A percentile compares a stretch with the other conserved stretches of the same genome.
Evolutionary conservation across 306 rosid species (phyloP).

Genomic region (Gleditsia sinensis): DNA sequence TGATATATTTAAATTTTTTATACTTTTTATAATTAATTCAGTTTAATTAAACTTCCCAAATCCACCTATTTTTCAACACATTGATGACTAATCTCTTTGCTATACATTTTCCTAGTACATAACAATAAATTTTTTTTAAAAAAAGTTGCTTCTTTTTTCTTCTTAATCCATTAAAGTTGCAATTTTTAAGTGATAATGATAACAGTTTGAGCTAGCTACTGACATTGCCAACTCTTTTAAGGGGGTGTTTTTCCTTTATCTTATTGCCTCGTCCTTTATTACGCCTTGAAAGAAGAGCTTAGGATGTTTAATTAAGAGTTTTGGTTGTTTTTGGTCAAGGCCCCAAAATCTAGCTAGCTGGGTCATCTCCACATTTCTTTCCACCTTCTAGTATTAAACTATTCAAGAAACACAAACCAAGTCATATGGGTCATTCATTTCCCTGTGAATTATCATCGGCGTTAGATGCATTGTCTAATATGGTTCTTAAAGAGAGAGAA

Average conservation of each 20-base stretch:
- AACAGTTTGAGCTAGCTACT: slow-evolving; percentile 66
- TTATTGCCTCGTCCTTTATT: slow-evolving; percentile 62
- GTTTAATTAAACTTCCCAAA: too few relatives aligned
- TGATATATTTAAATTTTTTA: too few relatives aligned
- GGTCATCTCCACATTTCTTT: too few relatives aligned
- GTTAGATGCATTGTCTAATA: slow-evolving; percentile 46
- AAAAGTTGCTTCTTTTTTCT: not conserved
- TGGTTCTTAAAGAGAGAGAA: slow-evolving; percentile 27
- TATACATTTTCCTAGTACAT: too few relatives aligned
- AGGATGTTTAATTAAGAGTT: slow-evolving; percentile 44
- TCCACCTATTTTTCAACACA: too few relatives aligned
- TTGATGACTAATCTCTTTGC: too few relatives aligned
- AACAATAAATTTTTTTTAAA: too few relatives aligned
- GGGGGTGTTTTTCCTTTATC: slow-evolving; percentile 46
- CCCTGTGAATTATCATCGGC: slow-evolving; percentile 37
- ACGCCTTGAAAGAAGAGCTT: slow-evolving; percentile 57
- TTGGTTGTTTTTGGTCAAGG: slow-evolving; percentile 59
- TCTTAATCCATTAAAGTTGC: slow-evolving; percentile 23
- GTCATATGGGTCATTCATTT: slow-evolving; percentile 38
- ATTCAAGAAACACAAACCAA: slow-evolving; percentile 33
- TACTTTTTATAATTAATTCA: too few relatives aligned
- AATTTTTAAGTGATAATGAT: slow-evolving; percentile 49
- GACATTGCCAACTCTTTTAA: slow-evolving; percentile 76
- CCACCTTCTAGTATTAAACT: not conserved
- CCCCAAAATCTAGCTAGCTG: slow-evolving; percentile 51